Conservation (phyloP, 2,329 filamentous ascomycete genomes). For the Cladosporium colombiae region DNA sequence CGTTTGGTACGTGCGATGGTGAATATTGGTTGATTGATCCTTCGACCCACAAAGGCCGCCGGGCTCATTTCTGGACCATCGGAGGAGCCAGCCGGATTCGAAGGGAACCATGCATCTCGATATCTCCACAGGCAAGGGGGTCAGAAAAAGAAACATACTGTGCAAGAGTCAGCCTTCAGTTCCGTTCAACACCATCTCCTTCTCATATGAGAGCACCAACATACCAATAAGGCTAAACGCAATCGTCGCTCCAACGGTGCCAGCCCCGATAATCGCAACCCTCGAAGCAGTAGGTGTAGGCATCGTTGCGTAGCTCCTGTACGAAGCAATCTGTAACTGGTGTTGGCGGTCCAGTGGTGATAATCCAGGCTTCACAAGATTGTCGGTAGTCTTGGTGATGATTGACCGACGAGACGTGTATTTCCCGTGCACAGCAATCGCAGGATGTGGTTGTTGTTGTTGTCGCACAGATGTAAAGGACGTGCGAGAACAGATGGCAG, state of each 20-base stretch:
- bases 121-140: too few species aligned
- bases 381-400: too few species aligned
- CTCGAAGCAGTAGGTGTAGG: neutral
- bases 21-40: too few species aligned
- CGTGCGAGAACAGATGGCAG: neutral
- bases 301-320: neutral
- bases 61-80: too few species aligned
- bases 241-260: constrained; percentile 53
- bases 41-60: too few species aligned
- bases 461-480: neutral
- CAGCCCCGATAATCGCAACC: constrained; percentile 56
- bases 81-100: too few species aligned
- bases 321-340: neutral
- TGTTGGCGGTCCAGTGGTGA: neutral
- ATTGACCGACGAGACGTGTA: neutral
- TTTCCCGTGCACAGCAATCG: neutral
- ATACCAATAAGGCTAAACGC: constrained; percentile 47
- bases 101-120: too few species aligned
- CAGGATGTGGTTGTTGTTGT: too few species aligned
- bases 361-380: too few species aligned
- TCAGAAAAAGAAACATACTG: neutral
- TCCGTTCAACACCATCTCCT: neutral
- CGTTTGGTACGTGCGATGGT: too few species aligned
- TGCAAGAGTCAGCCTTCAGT: neutral
- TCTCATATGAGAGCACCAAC: too few species aligned